These are phyloP conservation scores for Candida orba DNA, from an alignment of 805 yeast species.

Conservation along the genomic window DNA sequence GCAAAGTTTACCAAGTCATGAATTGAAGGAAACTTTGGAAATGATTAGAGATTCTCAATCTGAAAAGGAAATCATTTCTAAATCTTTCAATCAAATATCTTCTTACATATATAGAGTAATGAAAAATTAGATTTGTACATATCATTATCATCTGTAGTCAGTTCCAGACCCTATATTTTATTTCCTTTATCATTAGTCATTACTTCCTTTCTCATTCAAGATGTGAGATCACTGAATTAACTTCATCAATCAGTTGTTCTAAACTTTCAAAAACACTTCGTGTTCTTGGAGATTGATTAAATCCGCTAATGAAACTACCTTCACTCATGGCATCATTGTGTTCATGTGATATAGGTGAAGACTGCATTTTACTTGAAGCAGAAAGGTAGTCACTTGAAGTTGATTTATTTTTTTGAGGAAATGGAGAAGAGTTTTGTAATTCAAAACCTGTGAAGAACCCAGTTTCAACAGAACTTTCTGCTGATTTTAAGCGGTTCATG, in stretches of 20 bases:
- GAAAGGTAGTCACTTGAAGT: neutral
- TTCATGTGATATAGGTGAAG: no score
- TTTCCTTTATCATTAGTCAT: no score
- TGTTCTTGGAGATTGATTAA: conserved; percentile 9
- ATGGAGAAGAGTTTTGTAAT: conserved; percentile 3
- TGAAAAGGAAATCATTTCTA: no score
- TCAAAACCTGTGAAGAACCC: conserved; percentile 13
- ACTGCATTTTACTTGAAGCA: no score
- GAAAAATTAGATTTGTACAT: no score
- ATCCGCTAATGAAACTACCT: conserved; percentile 1
- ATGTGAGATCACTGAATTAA: conserved; percentile 11
- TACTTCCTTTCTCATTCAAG: neutral
- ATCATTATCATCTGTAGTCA: no score
- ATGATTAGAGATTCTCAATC: conserved; percentile 13
- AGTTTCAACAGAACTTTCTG: conserved; percentile 19
- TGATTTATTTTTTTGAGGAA: conserved; percentile 3
- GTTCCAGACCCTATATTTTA: no score
- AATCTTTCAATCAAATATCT: no score
- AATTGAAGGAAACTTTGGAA: conserved; percentile 22
- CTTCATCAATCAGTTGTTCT: conserved; percentile 18
- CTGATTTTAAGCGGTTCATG: neutral
- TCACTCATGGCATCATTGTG: neutral
- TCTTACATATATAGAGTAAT: no score
- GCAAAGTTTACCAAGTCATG: conserved; percentile 32
- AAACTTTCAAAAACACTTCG: conserved; percentile 15